Conservation (phyloP, 2,329 filamentous ascomycete species). For the Sporothrix curviconia region DNA sequence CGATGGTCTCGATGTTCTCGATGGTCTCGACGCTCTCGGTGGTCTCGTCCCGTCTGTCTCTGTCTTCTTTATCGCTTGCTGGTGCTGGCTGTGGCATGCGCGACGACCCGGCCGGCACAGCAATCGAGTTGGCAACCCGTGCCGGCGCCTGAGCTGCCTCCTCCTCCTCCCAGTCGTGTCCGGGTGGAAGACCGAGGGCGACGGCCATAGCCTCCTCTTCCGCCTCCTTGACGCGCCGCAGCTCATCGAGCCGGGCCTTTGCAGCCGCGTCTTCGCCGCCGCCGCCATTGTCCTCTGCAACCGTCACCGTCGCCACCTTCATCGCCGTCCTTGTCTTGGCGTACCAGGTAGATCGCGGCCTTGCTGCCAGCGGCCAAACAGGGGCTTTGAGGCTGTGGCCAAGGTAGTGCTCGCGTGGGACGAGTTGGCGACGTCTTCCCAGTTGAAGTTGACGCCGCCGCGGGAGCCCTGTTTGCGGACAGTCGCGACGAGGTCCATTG, state of each 20-base stretch:
- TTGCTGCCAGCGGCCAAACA: constrained; percentile 86
- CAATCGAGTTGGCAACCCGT: constrained; percentile 61
- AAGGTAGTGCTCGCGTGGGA: constrained; percentile 83
- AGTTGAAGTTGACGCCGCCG: constrained; percentile 92
- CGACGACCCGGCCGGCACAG: constrained; percentile 6
- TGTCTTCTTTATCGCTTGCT: constrained; percentile 18
- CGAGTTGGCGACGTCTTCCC: constrained; percentile 87
- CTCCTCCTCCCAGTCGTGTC: constrained; percentile 27
- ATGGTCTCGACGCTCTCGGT: background rate
- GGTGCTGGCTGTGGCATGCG: background rate
- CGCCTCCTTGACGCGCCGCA: constrained; percentile 76
- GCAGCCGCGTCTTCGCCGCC: constrained; percentile 53
- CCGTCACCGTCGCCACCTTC: constrained; percentile 14
- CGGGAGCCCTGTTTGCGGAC: constrained; percentile 87
- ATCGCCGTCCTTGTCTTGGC: constrained; percentile 49
- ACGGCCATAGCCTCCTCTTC: constrained; percentile 86
- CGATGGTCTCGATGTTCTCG: too few relatives aligned
- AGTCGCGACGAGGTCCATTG: constrained; percentile 88
- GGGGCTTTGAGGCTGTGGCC: constrained; percentile 89
- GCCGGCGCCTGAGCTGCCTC: constrained; percentile 50
- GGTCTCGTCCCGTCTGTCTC: constrained; percentile 6
- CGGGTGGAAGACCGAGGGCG: constrained; percentile 64
- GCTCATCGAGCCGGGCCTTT: constrained; percentile 65
- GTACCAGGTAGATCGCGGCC: constrained; percentile 63
- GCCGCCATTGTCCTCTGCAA: too few relatives aligned